Base-by-base conservation (phyloP, 2,329 filamentous ascomycete species). In the Xylariaceae sp. region DNA sequence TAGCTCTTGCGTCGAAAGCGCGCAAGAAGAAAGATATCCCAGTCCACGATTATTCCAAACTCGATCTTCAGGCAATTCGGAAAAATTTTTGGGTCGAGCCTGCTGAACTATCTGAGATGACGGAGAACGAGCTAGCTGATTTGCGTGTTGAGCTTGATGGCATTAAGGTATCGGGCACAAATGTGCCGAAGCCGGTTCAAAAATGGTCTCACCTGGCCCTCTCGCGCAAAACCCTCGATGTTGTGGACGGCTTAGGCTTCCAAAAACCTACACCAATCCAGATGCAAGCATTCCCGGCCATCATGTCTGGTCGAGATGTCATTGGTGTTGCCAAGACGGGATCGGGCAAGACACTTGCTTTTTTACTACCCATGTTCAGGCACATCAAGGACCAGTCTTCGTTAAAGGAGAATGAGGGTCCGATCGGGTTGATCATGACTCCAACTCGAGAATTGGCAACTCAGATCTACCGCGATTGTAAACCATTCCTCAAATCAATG, bases 251-350 rank as follows among this genome's bases (percentile, higher is more conserved):
- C 42, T 71, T 96, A 29, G 86, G 87, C 6, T 98, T 90, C 64
- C 86, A 94, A 45, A 86, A 83, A 61, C 91, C 93, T 1, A 97
- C 93, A 1, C 81, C 92, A 1, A 97, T 98, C 57, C 93, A 98
- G 67, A 85, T 91, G 67, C 93, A 98, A 67, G 93, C 93, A 2
- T 83, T 97, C 48, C 93, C 93, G 2, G 85, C 90, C 8, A 88
- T 96, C 59, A 96, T 97, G 88, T 95, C 91, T 22, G 93, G 93
- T 8, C 82, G 90, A 55, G 93, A 98, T 71, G 87, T 96, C 29
- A 89, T 98, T 53, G 93, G 91, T 55, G 90, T 98, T 42, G 93
- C 93, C 16, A 97, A 97, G 72, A 98, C 93, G 21, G 93, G 93
- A 5, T 97, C 93, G 21, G 93, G 93, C 64, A 98, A 98, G 72